phyloP scores from a whole-genome alignment of 1,284 basidiomycete genomes.

The Nidula niveotomentosa region DNA sequence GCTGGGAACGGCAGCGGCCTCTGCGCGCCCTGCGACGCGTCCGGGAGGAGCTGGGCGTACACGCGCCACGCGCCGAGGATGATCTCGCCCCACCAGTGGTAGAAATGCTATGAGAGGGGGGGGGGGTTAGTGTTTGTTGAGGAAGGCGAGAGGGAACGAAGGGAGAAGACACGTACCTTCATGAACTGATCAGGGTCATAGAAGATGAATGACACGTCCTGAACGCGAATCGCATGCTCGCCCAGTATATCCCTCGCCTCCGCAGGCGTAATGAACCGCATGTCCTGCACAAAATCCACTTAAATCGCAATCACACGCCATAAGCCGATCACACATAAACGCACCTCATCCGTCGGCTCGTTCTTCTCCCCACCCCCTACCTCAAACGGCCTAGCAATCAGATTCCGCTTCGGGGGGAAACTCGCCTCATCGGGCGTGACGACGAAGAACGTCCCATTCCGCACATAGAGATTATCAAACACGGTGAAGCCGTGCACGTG shows the following conservation, averaged over 20 bases:
- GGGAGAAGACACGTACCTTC: constrained; percentile 16
- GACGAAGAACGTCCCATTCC: constrained; percentile 25
- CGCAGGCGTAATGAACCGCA: constrained; percentile 14
- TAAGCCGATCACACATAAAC: background rate
- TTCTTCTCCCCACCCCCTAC: constrained; percentile 5
- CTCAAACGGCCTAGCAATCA: constrained; percentile 12
- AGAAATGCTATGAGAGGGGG: constrained; percentile 30
- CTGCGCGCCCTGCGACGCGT: constrained; percentile 5
- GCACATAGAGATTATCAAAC: constrained; percentile 23
- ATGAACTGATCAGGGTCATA: constrained; percentile 29
- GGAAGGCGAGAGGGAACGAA: background rate
- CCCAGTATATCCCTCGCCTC: constrained; percentile 11
- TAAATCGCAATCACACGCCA: background rate
- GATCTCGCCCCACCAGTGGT: constrained; percentile 44
- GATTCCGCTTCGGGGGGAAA: constrained; percentile 12
- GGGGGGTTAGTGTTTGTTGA: background rate
- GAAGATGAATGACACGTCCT: constrained; percentile 16
- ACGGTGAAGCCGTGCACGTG: constrained; percentile 20
- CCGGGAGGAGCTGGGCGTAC: constrained; percentile 19
- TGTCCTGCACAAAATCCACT: constrained; percentile 9
- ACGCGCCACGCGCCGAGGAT: constrained; percentile 36
- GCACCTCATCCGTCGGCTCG: constrained; percentile 12
- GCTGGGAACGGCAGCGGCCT: constrained; percentile 19
- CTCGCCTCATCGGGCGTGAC: constrained; percentile 15
- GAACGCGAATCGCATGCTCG: constrained; percentile 8